These are phyloP conservation scores for Trichophyton rubrum DNA, from an alignment of 2,329 filamentous ascomycete genomes.

Conservation along the genomic window DNA sequence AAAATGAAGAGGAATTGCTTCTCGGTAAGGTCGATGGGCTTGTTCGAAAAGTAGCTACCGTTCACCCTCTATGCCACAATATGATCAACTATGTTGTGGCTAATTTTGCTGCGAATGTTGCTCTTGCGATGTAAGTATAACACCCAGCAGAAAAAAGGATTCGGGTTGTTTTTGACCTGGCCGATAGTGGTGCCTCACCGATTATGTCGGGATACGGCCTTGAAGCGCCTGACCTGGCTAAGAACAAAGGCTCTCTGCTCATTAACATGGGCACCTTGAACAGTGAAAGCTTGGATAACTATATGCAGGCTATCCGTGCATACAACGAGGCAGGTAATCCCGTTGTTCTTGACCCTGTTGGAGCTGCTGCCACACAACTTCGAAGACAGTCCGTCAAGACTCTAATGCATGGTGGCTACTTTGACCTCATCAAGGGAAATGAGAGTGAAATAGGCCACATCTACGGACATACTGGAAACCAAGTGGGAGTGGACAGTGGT, in stretches of 20 bases:
- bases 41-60: conserved; percentile 48
- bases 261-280: conserved; percentile 94
- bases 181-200: conserved; percentile 57
- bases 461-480: conserved; percentile 48
- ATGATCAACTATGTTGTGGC: conserved; percentile 97
- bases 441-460: conserved; percentile 74
- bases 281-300: conserved; percentile 58
- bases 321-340: conserved; percentile 70
- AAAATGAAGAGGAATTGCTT: conserved; percentile 20
- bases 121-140: conserved; percentile 50
- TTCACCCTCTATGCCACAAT: conserved; percentile 72
- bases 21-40: conserved; percentile 33
- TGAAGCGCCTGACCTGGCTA: conserved; percentile 70
- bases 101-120: conserved; percentile 87
- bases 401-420: conserved; percentile 61
- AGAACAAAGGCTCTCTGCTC: conserved; percentile 64
- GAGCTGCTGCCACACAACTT: conserved; percentile 68
- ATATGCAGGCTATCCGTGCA: conserved; percentile 59
- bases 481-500: conserved; percentile 74
- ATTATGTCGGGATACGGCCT: conserved; percentile 87
- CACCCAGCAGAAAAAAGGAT: too few relatives aligned
- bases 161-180: too few relatives aligned
- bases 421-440: conserved; percentile 88
- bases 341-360: conserved; percentile 79
- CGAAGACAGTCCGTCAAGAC: conserved; percentile 58